phyloP scores from a whole-genome alignment of 106 monocot genomes.

The Dendrobium huoshanense region DNA sequence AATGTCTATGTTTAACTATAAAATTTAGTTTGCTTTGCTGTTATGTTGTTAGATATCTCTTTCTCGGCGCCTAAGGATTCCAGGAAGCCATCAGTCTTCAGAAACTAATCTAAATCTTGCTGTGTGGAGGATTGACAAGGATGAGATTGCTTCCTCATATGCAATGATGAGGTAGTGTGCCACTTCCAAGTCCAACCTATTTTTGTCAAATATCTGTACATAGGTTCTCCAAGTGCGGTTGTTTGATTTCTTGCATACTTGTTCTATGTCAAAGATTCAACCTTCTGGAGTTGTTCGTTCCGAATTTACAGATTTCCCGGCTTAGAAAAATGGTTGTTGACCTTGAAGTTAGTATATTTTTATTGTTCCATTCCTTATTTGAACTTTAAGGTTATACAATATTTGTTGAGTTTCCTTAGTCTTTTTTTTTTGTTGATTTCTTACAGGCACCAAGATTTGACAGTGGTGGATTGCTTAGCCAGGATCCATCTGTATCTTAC shows the following conservation, averaged over 20 bases:
- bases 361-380: conserved; percentile 4
- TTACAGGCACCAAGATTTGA: conserved; percentile 82
- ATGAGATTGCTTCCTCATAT: conserved; percentile 79
- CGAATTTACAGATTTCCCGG: conserved; percentile 39
- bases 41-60: conserved; percentile 49
- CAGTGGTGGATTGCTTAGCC: conserved; percentile 75
- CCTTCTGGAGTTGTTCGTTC: conserved; percentile 71
- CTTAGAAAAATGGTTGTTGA: conserved; percentile 82
- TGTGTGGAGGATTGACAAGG: conserved; percentile 89
- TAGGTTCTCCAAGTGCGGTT: conserved; percentile 1
- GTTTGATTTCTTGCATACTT: neutral
- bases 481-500: conserved; percentile 90
- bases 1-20: neutral
- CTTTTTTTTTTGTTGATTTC: conserved; percentile 10
- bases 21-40: neutral
- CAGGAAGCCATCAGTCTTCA: conserved; percentile 32
- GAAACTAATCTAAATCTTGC: conserved; percentile 33
- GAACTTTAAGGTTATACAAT: neutral
- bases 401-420: conserved; percentile 5
- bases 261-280: conserved; percentile 49
- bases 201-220: neutral
- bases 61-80: conserved; percentile 63
- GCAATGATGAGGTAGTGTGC: conserved; percentile 69
- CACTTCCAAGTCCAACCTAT: neutral
- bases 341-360: conserved; percentile 57